Conservation (phyloP, 2,329 filamentous ascomycete species). For the Verticillium zaregamsianum region DNA sequence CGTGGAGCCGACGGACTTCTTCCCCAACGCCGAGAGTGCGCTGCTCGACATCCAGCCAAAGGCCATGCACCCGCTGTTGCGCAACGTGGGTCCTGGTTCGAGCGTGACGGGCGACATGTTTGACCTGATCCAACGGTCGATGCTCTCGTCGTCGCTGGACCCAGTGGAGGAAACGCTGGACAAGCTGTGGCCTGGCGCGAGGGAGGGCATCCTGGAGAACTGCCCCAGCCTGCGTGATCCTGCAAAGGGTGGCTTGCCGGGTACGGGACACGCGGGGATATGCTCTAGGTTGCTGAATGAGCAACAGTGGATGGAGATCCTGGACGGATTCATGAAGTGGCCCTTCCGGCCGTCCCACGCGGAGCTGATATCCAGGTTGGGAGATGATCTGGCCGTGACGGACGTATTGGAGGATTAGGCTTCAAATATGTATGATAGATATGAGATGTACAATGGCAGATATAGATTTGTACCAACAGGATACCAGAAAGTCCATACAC, state of each 20-base stretch:
- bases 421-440: neutral
- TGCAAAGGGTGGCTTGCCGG: conserved; percentile 38
- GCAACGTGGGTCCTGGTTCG: conserved; percentile 34
- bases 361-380: conserved; percentile 40
- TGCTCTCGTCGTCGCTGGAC: conserved; percentile 29
- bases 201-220: conserved; percentile 44
- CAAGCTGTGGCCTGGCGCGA: conserved; percentile 54
- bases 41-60: conserved; percentile 67
- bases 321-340: conserved; percentile 61
- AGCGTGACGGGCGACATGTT: conserved; percentile 44
- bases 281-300: conserved; percentile 44
- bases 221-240: conserved; percentile 48
- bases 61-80: conserved; percentile 42
- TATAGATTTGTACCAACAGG: neutral
- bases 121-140: conserved; percentile 42
- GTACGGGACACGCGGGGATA: conserved; percentile 35
- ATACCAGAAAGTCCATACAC: neutral
- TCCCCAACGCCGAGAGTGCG: conserved; percentile 51
- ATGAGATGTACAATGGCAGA: neutral
- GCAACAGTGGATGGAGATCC: conserved; percentile 52
- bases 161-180: conserved; percentile 43
- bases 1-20: conserved; percentile 58
- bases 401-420: neutral
- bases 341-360: conserved; percentile 53
- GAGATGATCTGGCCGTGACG: conserved; percentile 20